These are phyloP conservation scores for Penicillium salamii DNA, from an alignment of 495 filamentous ascomycete genomes.

Conservation along the genomic window DNA sequence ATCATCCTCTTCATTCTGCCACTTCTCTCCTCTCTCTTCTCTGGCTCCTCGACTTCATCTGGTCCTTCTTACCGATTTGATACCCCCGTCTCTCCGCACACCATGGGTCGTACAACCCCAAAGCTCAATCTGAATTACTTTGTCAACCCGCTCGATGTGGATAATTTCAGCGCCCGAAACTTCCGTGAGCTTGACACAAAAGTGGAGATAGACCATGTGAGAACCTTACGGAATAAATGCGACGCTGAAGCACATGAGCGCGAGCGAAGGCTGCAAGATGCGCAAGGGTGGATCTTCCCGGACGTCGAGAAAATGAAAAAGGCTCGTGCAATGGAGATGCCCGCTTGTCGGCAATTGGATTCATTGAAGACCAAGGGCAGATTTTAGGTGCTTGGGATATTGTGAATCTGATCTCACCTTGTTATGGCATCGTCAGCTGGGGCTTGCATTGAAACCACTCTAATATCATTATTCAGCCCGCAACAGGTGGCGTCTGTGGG, in stretches of 20 bases:
- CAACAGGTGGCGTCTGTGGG: constrained; percentile 22
- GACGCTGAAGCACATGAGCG: constrained; percentile 63
- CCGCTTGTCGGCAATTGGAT: constrained; percentile 53
- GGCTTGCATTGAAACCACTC: not conserved
- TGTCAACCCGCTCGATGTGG: constrained; percentile 74
- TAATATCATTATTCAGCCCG: constrained; percentile 21
- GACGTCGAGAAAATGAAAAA: constrained; percentile 73
- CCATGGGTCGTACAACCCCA: constrained; percentile 66
- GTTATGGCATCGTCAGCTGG: constrained; percentile 1
- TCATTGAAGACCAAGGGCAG: constrained; percentile 34
- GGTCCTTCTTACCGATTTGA: constrained; percentile 73
- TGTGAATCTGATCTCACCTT: constrained; percentile 3
- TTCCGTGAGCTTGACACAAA: constrained; percentile 69
- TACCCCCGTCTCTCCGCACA: constrained; percentile 62
- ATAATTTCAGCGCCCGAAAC: constrained; percentile 61
- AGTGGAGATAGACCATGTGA: constrained; percentile 72
- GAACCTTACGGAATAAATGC: constrained; percentile 63
- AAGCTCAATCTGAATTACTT: constrained; percentile 76
- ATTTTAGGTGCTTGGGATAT: constrained; percentile 10
- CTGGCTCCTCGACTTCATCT: constrained; percentile 51
- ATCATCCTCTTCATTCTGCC: constrained; percentile 87
- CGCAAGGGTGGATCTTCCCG: constrained; percentile 83
- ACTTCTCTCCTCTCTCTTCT: constrained; percentile 77
- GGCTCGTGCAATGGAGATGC: constrained; percentile 59
- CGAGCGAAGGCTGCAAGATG: constrained; percentile 68